Evolutionary conservation across 768 basidiomycete genomes (phyloP).

Genomic region (Termitomyces sp.): DNA sequence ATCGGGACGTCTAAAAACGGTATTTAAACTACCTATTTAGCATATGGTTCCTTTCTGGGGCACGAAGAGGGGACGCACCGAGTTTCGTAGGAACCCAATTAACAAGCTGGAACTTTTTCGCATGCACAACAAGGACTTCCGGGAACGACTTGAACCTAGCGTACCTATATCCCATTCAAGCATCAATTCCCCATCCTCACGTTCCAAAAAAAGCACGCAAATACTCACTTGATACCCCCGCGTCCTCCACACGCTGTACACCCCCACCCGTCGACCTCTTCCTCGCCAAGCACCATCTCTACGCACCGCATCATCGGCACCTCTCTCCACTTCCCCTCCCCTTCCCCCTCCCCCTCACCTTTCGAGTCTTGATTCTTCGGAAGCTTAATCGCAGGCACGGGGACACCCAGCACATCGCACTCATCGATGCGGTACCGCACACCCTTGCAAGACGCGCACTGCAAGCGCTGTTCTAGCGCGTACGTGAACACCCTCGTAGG

Average conservation of each 20-base stretch:
- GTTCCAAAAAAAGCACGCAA: background rate
- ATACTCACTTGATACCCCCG: slow-evolving; percentile 63
- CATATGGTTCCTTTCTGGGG: background rate
- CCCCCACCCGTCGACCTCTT: slow-evolving; percentile 65
- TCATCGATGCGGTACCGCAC: slow-evolving; percentile 81
- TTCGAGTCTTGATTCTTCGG: slow-evolving; percentile 14
- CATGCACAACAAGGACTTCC: slow-evolving; percentile 80
- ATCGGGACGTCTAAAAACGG: slow-evolving; percentile 76
- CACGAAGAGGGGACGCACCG: slow-evolving; percentile 40
- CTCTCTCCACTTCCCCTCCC: slow-evolving; percentile 57
- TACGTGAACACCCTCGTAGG: slow-evolving; percentile 77
- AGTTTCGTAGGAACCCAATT: slow-evolving; percentile 97
- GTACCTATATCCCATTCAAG: slow-evolving; percentile 36
- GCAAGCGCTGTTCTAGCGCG: slow-evolving; percentile 80
- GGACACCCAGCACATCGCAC: slow-evolving; percentile 73
- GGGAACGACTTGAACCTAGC: slow-evolving; percentile 80
- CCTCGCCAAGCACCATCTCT: slow-evolving; percentile 48
- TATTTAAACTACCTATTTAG: background rate
- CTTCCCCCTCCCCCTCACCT: slow-evolving; percentile 49
- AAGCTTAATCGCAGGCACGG: slow-evolving; percentile 65
- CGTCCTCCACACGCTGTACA: slow-evolving; percentile 73
- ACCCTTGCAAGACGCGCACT: slow-evolving; percentile 72
- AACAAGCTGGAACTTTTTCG: slow-evolving; percentile 90
- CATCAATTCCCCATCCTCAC: background rate
- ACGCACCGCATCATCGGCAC: slow-evolving; percentile 62